phyloP scores from a whole-genome alignment of 2,329 filamentous ascomycete genomes.

The Phyllosticta capitalensis region DNA sequence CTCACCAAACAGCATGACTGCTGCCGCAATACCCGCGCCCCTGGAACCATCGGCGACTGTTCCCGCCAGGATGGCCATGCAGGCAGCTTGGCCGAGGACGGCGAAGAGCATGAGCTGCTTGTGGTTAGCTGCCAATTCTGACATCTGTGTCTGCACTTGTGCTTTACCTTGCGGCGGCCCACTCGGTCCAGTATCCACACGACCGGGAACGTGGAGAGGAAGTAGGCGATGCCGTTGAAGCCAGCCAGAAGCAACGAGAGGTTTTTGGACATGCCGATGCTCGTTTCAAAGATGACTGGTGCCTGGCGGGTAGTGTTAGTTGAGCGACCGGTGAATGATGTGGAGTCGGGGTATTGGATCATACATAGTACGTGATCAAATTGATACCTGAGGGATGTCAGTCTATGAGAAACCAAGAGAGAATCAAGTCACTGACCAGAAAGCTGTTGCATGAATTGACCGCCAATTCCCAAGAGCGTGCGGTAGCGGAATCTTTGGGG shows the following conservation, averaged over 20 bases:
- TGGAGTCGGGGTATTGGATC: no score
- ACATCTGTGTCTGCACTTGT: no score
- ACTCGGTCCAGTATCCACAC: conserved; percentile 28
- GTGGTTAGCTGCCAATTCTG: no score
- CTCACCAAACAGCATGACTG: conserved; percentile 33
- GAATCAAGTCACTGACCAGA: conserved; percentile 25
- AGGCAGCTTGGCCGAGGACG: conserved; percentile 20
- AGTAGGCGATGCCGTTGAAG: conserved; percentile 36
- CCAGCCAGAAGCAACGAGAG: conserved; percentile 25
- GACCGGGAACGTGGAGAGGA: conserved; percentile 28
- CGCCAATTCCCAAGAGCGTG: conserved; percentile 32
- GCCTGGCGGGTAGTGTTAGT: conserved; percentile 15
- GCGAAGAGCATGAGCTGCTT: conserved; percentile 23
- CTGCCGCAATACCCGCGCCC: conserved; percentile 33
- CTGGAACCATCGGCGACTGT: conserved; percentile 25
- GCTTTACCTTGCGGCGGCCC: conserved; percentile 14
- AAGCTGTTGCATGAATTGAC: conserved; percentile 39
- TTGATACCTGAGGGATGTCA: conserved; percentile 23
- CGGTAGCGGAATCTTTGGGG: conserved; percentile 33
- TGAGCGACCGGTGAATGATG: no score
- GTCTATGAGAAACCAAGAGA: conserved; percentile 28
- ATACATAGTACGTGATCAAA: conserved; percentile 35
- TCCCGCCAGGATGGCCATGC: conserved; percentile 36
- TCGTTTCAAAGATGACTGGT: conserved; percentile 37
- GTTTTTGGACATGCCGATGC: conserved; percentile 34